Percentiles rank a stretch among this genome's conserved stretches.
Conservation (phyloP, 1,284 basidiomycete species). For the Cryptococcus neoformans region DNA sequence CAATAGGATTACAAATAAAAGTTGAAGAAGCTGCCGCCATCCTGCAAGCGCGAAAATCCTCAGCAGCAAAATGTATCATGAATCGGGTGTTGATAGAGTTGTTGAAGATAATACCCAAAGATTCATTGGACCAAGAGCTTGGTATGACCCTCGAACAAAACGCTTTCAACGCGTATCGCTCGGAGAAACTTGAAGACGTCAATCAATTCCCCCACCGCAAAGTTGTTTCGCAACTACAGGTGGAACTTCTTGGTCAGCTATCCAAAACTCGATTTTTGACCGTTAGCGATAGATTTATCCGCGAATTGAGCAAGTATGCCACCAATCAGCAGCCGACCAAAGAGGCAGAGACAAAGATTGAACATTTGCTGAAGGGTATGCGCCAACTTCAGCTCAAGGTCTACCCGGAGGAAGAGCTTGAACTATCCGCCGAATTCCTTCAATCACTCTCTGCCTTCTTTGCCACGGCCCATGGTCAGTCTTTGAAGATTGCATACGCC, state of each 20-base stretch:
- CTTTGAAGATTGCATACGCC: conserved; percentile 81
- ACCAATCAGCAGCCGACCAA: conserved; percentile 68
- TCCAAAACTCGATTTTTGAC: conserved; percentile 77
- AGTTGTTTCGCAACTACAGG: conserved; percentile 74
- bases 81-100: conserved; percentile 78
- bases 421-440: conserved; percentile 90
- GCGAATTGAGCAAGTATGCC: conserved; percentile 68
- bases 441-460: conserved; percentile 78
- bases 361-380: conserved; percentile 75
- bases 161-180: conserved; percentile 79
- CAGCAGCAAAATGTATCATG: conserved; percentile 82
- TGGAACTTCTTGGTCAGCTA: conserved; percentile 75
- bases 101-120: conserved; percentile 67
- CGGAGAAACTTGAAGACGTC: conserved; percentile 58
- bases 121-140: conserved; percentile 69
- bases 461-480: conserved; percentile 75
- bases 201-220: conserved; percentile 61
- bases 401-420: conserved; percentile 90
- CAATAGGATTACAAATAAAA: conserved; percentile 36
- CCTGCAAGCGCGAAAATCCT: conserved; percentile 67
- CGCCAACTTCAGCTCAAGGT: conserved; percentile 79
- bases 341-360: conserved; percentile 73
- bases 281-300: conserved; percentile 79
- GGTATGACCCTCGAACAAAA: conserved; percentile 77
- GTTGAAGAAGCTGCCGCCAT: conserved; percentile 58